Conservation (phyloP, 257 asterid genomes). For the Leonotis leonurus region DNA sequence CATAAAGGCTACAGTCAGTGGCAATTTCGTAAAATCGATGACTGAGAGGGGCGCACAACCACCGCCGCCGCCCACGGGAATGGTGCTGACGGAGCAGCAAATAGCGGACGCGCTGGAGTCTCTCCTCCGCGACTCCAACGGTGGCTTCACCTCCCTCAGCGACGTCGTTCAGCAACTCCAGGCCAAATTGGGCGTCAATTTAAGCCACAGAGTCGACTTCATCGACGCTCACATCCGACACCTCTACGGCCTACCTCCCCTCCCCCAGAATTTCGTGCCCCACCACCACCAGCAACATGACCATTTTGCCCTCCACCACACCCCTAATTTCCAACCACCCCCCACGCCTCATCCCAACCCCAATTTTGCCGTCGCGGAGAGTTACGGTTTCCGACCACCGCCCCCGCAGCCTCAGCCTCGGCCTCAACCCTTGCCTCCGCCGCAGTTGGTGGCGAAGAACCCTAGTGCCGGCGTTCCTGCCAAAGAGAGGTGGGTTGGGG, state of each 20-base stretch:
- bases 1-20: too few relatives aligned
- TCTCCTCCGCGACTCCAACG: slow-evolving; percentile 38
- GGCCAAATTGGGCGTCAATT: slow-evolving; percentile 47
- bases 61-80: slow-evolving; percentile 24
- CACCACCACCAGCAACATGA: slow-evolving; percentile 26
- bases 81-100: slow-evolving; percentile 54
- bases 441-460: slow-evolving; percentile 10
- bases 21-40: slow-evolving; percentile 20
- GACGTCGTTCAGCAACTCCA: slow-evolving; percentile 67
- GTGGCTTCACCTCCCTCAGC: slow-evolving; percentile 34
- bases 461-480: slow-evolving; percentile 22
- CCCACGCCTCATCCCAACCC: slow-evolving; percentile 25
- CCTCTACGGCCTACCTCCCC: slow-evolving; percentile 34
- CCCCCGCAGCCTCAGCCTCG: slow-evolving; percentile 22
- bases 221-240: slow-evolving; percentile 57
- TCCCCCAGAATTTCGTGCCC: slow-evolving; percentile 19
- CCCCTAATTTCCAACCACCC: slow-evolving; percentile 29
- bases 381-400: slow-evolving; percentile 31
- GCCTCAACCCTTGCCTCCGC: slow-evolving; percentile 13
- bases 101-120: slow-evolving; percentile 54
- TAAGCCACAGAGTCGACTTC: slow-evolving; percentile 52
- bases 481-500: slow-evolving; percentile 46
- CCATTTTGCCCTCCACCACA: slow-evolving; percentile 33
- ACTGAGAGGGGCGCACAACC: slow-evolving; percentile 33
- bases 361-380: slow-evolving; percentile 34